These are phyloP conservation scores for Pythium guiyangense DNA, from an alignment of 352 stramenopile genomes.

Conservation along the genomic window DNA sequence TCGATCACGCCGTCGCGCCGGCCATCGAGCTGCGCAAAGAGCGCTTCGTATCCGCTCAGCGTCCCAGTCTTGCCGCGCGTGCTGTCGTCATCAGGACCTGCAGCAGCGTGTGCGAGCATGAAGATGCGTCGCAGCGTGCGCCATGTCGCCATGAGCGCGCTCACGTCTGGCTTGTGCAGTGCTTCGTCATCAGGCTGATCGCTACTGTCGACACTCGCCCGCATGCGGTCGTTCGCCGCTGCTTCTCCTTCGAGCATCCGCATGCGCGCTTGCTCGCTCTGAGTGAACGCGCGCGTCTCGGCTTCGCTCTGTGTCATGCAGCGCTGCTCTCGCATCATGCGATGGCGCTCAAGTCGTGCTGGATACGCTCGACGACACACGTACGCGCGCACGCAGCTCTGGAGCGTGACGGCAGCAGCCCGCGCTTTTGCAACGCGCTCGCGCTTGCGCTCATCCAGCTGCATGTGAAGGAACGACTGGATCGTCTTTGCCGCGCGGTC, in stretches of 20 bases:
- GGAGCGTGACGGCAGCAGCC: conserved; percentile 22
- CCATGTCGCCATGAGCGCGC: conserved; percentile 43
- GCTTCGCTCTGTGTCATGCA: conserved; percentile 33
- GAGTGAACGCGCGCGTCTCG: conserved; percentile 20
- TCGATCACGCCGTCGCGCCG: conserved; percentile 53
- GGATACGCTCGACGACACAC: conserved; percentile 7
- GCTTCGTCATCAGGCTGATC: background rate
- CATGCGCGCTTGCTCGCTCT: conserved; percentile 9
- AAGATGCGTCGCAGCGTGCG: conserved; percentile 47
- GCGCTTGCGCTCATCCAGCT: background rate
- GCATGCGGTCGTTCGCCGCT: conserved; percentile 1
- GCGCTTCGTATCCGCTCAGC: conserved; percentile 7
- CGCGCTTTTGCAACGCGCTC: background rate
- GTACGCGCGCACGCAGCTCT: conserved; percentile 26
- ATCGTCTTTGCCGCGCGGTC: conserved; percentile 20
- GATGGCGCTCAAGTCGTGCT: conserved; percentile 10
- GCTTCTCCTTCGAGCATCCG: background rate
- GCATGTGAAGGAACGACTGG: conserved; percentile 21
- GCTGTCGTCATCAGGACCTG: background rate
- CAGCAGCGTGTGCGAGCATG: conserved; percentile 19
- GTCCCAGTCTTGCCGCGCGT: background rate
- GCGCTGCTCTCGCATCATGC: conserved; percentile 13
- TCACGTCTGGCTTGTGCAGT: conserved; percentile 24
- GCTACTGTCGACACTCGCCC: conserved; percentile 3
- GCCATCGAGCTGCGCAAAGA: conserved; percentile 50